Evolutionary conservation across 495 filamentous ascomycete genomes (phyloP).

Genomic region (Jackrogersella minutella): DNA sequence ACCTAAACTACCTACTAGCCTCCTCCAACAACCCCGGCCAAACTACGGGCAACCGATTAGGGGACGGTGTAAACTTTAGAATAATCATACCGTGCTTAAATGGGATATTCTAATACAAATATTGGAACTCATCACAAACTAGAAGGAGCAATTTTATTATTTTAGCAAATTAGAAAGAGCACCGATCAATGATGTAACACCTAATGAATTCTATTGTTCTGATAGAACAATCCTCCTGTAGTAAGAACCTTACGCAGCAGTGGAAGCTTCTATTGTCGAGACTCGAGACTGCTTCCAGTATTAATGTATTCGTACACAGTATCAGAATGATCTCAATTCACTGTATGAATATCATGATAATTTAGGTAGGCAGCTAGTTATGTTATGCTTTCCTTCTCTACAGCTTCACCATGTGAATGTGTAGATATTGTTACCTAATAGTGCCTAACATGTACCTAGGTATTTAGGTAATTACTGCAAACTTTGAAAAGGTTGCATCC

Average conservation of each 20-base stretch:
- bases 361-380: not conserved
- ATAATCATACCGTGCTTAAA: too few species aligned
- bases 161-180: not conserved
- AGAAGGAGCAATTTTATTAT: too few species aligned
- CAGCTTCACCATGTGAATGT: too few species aligned
- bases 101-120: too few species aligned
- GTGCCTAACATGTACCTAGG: too few species aligned
- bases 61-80: not conserved
- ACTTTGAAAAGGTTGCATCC: too few species aligned
- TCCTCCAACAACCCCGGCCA: slow-evolving; percentile 18
- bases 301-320: not conserved
- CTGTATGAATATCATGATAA: not conserved
- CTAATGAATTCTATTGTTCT: not conserved
- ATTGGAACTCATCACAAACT: too few species aligned
- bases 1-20: slow-evolving; percentile 6
- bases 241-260: too few species aligned
- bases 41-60: slow-evolving; percentile 33
- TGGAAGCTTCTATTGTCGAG: too few species aligned
- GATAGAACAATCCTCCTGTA: too few species aligned
- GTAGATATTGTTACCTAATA: too few species aligned
- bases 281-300: not conserved
- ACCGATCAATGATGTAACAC: not conserved
- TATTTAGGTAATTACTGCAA: too few species aligned
- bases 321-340: not conserved
- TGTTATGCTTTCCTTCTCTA: not conserved